These are phyloP conservation scores for barrel medic (Medicago truncatula) DNA, from an alignment of 306 rosid species.

Conservation along the genomic window MtrunA17r5.0-ANR NC_053049.1:39127501-39128000, in stretches of 20 bases:
- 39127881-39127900: not conserved
- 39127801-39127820: not conserved
- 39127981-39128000: slow-evolving; percentile 49
- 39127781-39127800: slow-evolving; percentile 1
- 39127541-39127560: slow-evolving; percentile 48
- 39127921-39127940: slow-evolving; percentile 1
- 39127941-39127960: slow-evolving; percentile 38
- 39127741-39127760: slow-evolving; percentile 4
- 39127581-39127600: not conserved
- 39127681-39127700: slow-evolving; percentile 39
- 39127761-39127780: not conserved
- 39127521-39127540: slow-evolving; percentile 46
- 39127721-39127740: slow-evolving; percentile 37
- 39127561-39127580: not conserved
- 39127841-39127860: not conserved
- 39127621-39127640: slow-evolving; percentile 38
- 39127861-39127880: slow-evolving; percentile 20
- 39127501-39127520: slow-evolving; percentile 33
- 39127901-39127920: not conserved
- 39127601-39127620: slow-evolving; percentile 42
- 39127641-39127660: slow-evolving; percentile 29
- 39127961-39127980: slow-evolving; percentile 10
- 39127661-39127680: slow-evolving; percentile 47
- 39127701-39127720: slow-evolving; percentile 51
- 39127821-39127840: not conserved